Evolutionary conservation across 2,329 filamentous ascomycete genomes (phyloP).

Genomic region (Hymenoscyphus infarciens): DNA sequence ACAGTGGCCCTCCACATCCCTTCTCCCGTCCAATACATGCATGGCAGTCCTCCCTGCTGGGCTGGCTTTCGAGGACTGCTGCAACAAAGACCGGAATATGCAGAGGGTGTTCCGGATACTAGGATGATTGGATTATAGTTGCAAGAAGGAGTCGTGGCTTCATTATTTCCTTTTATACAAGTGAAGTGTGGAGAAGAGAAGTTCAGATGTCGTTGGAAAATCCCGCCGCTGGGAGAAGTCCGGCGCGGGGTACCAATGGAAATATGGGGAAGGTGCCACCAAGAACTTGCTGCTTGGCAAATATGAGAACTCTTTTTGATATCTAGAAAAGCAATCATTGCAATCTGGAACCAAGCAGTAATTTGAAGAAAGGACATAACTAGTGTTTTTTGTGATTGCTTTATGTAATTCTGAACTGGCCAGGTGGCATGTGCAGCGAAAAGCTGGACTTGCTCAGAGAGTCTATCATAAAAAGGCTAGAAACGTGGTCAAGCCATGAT

Average conservation of each 20-base stretch:
- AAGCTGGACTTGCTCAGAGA: not conserved
- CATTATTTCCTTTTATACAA: not conserved
- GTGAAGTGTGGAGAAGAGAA: conserved; percentile 2
- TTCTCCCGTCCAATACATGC: not conserved
- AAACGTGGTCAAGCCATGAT: not conserved
- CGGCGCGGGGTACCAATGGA: not conserved
- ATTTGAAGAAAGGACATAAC: no score
- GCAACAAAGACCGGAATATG: not conserved
- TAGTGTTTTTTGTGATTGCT: not conserved
- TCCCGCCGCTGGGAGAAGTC: not conserved
- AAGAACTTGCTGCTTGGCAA: no score
- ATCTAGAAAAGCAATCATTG: no score
- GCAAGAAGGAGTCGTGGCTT: not conserved
- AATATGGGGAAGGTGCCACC: not conserved
- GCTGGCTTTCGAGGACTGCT: not conserved
- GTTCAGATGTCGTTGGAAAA: conserved; percentile 3
- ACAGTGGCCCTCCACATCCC: not conserved
- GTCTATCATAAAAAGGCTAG: not conserved
- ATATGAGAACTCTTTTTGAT: no score
- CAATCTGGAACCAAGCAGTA: no score
- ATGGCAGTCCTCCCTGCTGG: not conserved
- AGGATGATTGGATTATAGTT: not conserved
- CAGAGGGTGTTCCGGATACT: not conserved
- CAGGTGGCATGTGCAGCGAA: not conserved
- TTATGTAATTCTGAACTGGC: not conserved